A percentile compares a stretch with the other conserved stretches of the same genome.
phyloP scores from a whole-genome alignment of 371 early-diverging fungal species.

The Nematocida sp. region DNA sequence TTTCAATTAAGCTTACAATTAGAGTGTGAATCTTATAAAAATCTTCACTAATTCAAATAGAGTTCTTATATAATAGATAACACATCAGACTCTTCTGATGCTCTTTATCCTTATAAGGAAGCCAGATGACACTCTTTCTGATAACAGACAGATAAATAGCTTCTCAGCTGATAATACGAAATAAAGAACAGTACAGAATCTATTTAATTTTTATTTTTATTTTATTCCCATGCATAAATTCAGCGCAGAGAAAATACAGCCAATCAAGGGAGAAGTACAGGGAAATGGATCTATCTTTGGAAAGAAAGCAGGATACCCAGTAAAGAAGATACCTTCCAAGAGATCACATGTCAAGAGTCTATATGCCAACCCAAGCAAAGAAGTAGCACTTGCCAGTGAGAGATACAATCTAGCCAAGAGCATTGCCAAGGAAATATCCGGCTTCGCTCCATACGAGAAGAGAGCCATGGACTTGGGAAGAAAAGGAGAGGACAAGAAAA shows the following conservation, averaged over 20 bases:
- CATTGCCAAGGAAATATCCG: slow-evolving; percentile 63
- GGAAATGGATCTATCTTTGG: slow-evolving; percentile 49
- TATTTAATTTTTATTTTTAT: too few relatives aligned
- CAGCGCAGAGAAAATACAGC: slow-evolving; percentile 23
- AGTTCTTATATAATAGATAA: too few relatives aligned
- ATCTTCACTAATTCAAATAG: too few relatives aligned
- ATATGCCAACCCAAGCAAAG: slow-evolving; percentile 9
- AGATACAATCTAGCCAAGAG: slow-evolving; percentile 51
- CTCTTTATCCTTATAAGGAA: too few relatives aligned
- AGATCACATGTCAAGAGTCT: slow-evolving; percentile 18
- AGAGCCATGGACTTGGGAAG: slow-evolving; percentile 63
- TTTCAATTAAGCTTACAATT: too few relatives aligned
- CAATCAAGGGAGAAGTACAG: slow-evolving; percentile 15
- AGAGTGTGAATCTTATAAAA: too few relatives aligned
- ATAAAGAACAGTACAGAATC: too few relatives aligned
- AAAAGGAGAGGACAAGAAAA: slow-evolving; percentile 60
- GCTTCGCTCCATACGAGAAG: slow-evolving; percentile 64
- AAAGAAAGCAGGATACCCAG: slow-evolving; percentile 22
- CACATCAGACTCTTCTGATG: too few relatives aligned
- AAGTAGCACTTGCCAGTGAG: slow-evolving; percentile 21
- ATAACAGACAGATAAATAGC: too few relatives aligned
- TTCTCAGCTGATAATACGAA: too few relatives aligned
- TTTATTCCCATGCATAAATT: slow-evolving; percentile 49
- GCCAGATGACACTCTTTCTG: too few relatives aligned
- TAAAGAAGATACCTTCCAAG: slow-evolving; percentile 27